A percentile compares a stretch with the other conserved stretches of the same genome.
phyloP scores from a whole-genome alignment of 768 basidiomycete species.

The Mycena maculata region DNA sequence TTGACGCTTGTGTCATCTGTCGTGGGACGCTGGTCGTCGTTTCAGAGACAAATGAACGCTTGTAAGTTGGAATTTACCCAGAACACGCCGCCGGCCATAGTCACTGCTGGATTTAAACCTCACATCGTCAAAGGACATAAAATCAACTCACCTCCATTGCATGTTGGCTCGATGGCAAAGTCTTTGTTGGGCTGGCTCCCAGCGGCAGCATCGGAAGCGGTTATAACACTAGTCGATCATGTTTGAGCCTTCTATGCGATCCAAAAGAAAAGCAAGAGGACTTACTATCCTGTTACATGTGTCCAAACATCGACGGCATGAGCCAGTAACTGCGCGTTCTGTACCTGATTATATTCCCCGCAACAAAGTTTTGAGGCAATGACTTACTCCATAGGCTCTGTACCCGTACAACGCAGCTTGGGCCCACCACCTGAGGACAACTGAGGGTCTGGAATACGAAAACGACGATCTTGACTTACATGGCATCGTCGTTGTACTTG shows the following conservation, averaged over 20 bases:
- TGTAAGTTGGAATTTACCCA: conserved; percentile 50
- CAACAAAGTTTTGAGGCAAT: not conserved
- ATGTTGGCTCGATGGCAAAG: conserved; percentile 55
- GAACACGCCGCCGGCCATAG: conserved; percentile 68
- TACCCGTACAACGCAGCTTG: conserved; percentile 62
- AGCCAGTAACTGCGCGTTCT: conserved; percentile 52
- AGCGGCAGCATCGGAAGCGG: conserved; percentile 51
- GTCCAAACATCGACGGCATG: conserved; percentile 63
- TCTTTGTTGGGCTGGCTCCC: conserved; percentile 54
- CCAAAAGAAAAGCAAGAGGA: conserved; percentile 1
- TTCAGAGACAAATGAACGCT: not conserved
- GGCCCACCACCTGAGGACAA: conserved; percentile 60
- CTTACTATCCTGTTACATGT: conserved; percentile 59
- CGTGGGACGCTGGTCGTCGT: conserved; percentile 52
- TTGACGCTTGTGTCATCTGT: conserved; percentile 56
- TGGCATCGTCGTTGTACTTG: conserved; percentile 61
- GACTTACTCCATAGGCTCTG: conserved; percentile 53
- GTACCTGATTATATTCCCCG: not conserved
- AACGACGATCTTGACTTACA: conserved; percentile 43
- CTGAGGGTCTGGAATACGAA: not conserved
- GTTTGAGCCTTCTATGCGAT: not conserved
- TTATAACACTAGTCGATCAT: conserved; percentile 51
- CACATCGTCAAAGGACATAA: too few relatives aligned
- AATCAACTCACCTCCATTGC: conserved; percentile 53
- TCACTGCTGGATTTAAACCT: conserved; percentile 41